A percentile compares a stretch with the other conserved stretches of the same genome.
These are phyloP conservation scores for Aspergillus steynii DNA, from an alignment of 495 filamentous ascomycete species.

Conservation along the genomic window DNA sequence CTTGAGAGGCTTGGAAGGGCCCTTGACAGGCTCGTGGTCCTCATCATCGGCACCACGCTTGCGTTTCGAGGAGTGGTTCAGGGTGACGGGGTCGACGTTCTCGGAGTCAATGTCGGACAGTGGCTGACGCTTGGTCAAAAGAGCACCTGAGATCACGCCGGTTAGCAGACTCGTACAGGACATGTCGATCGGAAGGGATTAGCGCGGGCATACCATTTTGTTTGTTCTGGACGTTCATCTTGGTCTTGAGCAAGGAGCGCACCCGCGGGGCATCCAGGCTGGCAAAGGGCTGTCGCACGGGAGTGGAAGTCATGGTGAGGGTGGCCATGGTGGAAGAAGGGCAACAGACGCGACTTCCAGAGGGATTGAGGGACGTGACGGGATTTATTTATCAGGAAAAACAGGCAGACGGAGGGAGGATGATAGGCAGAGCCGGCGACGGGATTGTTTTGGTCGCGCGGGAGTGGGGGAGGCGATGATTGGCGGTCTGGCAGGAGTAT, in stretches of 20 bases:
- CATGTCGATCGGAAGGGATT: background rate
- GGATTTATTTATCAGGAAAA: background rate
- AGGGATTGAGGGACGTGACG: conserved; percentile 7
- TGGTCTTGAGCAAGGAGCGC: conserved; percentile 44
- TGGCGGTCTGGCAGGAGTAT: conserved; percentile 9
- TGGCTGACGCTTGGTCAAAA: conserved; percentile 36
- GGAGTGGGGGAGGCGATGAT: conserved; percentile 16
- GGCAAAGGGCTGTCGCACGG: conserved; percentile 45
- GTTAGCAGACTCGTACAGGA: conserved; percentile 8
- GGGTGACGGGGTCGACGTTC: conserved; percentile 74
- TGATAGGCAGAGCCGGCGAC: background rate
- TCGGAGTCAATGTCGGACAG: conserved; percentile 65
- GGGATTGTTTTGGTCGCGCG: conserved; percentile 27
- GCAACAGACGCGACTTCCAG: conserved; percentile 5
- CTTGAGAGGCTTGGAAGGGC: conserved; percentile 42
- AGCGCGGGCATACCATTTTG: conserved; percentile 52
- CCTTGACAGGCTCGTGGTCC: conserved; percentile 43
- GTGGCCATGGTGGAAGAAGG: conserved; percentile 33
- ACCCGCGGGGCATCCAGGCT: conserved; percentile 42
- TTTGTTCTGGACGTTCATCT: conserved; percentile 53
- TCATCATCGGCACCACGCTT: conserved; percentile 52
- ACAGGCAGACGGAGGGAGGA: background rate
- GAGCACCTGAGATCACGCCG: conserved; percentile 19
- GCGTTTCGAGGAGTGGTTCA: conserved; percentile 67
- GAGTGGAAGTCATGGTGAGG: conserved; percentile 43